Percentiles rank a stretch among this genome's conserved stretches.
phyloP scores from a whole-genome alignment of 2,329 filamentous ascomycete genomes.

The Aspergillus uvarum region DNA sequence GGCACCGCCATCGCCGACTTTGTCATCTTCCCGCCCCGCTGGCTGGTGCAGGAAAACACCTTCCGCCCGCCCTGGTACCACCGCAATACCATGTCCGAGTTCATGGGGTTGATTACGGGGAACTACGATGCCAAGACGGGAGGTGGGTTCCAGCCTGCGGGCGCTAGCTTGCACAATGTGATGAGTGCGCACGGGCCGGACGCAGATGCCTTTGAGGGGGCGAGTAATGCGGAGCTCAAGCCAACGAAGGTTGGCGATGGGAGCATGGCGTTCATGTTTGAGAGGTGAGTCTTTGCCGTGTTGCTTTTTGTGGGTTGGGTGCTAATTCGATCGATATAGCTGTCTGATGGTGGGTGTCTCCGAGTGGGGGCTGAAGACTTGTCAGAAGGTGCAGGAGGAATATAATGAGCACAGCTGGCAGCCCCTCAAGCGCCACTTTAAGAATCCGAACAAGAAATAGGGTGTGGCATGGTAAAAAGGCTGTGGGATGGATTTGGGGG shows the following conservation, averaged over 20 bases:
- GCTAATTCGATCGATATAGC: constrained; percentile 47
- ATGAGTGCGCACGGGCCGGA: constrained; percentile 69
- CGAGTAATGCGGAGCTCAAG: constrained; percentile 53
- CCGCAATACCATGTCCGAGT: constrained; percentile 65
- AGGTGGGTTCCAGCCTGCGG: constrained; percentile 60
- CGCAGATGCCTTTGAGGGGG: constrained; percentile 56
- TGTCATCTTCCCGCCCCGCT: constrained; percentile 64
- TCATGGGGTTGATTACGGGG: constrained; percentile 64
- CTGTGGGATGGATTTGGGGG: too few relatives aligned
- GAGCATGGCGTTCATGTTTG: constrained; percentile 66
- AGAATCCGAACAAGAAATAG: constrained; percentile 48
- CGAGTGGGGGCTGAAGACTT: constrained; percentile 70
- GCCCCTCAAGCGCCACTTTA: constrained; percentile 63
- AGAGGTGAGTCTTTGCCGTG: constrained; percentile 41
- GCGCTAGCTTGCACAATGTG: constrained; percentile 66
- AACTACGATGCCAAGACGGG: constrained; percentile 61
- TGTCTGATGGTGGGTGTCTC: constrained; percentile 70
- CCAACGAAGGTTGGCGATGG: constrained; percentile 59
- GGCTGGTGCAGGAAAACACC: constrained; percentile 61
- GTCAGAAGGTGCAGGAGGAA: constrained; percentile 66
- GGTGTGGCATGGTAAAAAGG: too few relatives aligned
- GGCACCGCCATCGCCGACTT: constrained; percentile 67
- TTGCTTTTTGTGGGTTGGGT: neutral
- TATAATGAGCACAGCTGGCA: constrained; percentile 84
- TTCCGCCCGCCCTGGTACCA: constrained; percentile 65